Evolutionary conservation across 2,329 filamentous ascomycete genomes (phyloP), one percentile per base, ranked within the genome.

Genomic region (Escovopsis sp.): DNA sequence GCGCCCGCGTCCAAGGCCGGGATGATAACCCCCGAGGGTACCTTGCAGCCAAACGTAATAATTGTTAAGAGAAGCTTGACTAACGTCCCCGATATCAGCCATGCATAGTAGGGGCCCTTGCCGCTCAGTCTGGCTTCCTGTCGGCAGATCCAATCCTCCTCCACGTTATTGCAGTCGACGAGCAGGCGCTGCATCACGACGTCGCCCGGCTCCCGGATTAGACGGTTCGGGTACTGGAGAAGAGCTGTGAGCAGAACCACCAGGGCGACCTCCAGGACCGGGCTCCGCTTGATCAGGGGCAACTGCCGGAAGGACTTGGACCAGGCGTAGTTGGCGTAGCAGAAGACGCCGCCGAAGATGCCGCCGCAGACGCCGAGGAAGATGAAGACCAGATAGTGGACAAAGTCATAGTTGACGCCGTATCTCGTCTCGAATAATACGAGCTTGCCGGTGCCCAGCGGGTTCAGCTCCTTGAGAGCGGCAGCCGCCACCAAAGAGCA

Each of bases 1-100:
- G 89, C 91, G 48, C 91, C 91, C 14, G 95, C 86, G 25, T 96
- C 91, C 91, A 98, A 96, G 51, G 89, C 95, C 3, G 91, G 91
- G 2, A 98, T 88, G 53, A 96, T 98, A 51, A 98, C 95, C 48
- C 91, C 91, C 1, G 89, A 87, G 10, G 91, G 91, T 0, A 96
- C 79, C 70, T 96, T 96, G 70, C 75, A 56, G 20, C 89, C 89
- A 61, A 96, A 96, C 0, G 89, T 94, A 49, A 95, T 80, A 37
- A 82, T 79, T 0, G 91, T 96, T 35, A 98, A 64, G 37, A 89
- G 68, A 0, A 85, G 83, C 58, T 98, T 98, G 64, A 96, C 81
- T 24, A 95, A 63, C 49, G 96, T 91, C 0, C 89, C 89, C 15
- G 79, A 61, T 11, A 81, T 65, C 1, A 98, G 68, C 43, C 79